phyloP scores from a whole-genome alignment of 306 rosid species.

The Cicer yamashitae region DNA sequence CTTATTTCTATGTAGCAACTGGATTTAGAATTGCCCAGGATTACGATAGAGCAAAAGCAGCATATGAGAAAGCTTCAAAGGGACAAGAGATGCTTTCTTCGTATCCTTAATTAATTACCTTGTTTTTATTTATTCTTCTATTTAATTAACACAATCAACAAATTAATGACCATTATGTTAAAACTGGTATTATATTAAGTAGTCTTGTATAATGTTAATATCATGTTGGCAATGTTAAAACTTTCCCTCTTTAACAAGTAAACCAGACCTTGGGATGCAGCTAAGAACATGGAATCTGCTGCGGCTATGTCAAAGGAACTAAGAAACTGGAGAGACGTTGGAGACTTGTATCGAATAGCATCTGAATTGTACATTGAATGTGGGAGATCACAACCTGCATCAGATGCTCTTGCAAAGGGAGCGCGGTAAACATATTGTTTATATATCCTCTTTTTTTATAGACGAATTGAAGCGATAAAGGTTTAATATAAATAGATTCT shows the following conservation, averaged over 20 bases:
- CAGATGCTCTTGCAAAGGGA: constrained; percentile 83
- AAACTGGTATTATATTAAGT: background rate
- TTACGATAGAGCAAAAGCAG: background rate
- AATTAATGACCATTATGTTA: background rate
- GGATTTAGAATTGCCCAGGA: constrained; percentile 13
- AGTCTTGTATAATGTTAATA: background rate
- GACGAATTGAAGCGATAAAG: too few relatives aligned
- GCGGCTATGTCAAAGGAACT: constrained; percentile 86
- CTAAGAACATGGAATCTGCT: constrained; percentile 96
- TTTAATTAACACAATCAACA: background rate
- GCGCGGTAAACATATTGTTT: constrained; percentile 54
- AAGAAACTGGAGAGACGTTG: constrained; percentile 76
- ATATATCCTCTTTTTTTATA: too few relatives aligned
- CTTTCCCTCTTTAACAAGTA: constrained; percentile 36
- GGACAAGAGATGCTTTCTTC: constrained; percentile 33
- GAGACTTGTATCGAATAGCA: constrained; percentile 80
- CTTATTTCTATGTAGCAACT: constrained; percentile 16
- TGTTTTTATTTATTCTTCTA: background rate
- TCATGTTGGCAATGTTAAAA: background rate
- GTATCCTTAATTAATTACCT: background rate
- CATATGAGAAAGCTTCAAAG: constrained; percentile 23
- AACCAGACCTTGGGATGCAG: constrained; percentile 95
- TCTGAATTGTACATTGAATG: constrained; percentile 51
- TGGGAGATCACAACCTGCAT: constrained; percentile 90
- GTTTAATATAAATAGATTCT: too few relatives aligned